These are phyloP conservation scores for Pseudogymnoascus sp. DNA, from an alignment of 2,329 filamentous ascomycete genomes.

Conservation along the genomic window DNA sequence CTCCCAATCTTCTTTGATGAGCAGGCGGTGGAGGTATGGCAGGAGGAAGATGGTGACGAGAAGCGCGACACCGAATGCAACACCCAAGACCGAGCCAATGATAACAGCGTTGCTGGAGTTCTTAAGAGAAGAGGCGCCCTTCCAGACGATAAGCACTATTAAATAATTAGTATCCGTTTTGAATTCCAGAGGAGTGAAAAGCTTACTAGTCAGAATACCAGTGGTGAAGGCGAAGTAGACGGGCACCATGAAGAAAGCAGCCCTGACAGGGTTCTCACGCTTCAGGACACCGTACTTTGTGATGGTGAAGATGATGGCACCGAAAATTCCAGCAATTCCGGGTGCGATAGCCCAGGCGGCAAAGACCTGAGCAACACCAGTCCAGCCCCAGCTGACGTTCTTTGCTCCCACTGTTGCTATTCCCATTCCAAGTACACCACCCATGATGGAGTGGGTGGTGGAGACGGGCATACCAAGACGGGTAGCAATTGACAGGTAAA, in stretches of 20 bases:
- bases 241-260: slow-evolving; percentile 33
- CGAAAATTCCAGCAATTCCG: slow-evolving; percentile 45
- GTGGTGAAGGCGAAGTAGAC: slow-evolving; percentile 36
- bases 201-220: slow-evolving; percentile 31
- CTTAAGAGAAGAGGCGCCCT: slow-evolving; percentile 33
- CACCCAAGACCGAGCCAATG: slow-evolving; percentile 34
- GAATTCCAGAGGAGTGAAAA: not conserved
- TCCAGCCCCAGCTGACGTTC: slow-evolving; percentile 48
- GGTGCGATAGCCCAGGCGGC: slow-evolving; percentile 55
- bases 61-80: slow-evolving; percentile 30
- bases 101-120: slow-evolving; percentile 29
- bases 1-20: slow-evolving; percentile 36
- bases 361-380: slow-evolving; percentile 52
- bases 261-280: slow-evolving; percentile 33
- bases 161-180: not conserved
- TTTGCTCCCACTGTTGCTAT: slow-evolving; percentile 44
- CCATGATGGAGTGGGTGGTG: slow-evolving; percentile 54
- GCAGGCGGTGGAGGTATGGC: slow-evolving; percentile 37
- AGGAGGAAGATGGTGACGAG: slow-evolving; percentile 38
- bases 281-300: slow-evolving; percentile 37
- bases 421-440: slow-evolving; percentile 51
- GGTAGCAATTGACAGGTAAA: slow-evolving; percentile 51
- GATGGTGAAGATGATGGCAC: slow-evolving; percentile 36
- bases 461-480: slow-evolving; percentile 49
- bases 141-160: slow-evolving; percentile 31